Base-by-base conservation (phyloP, 139 green algal genomes). In the Chlamydomonas sp. region DNA sequence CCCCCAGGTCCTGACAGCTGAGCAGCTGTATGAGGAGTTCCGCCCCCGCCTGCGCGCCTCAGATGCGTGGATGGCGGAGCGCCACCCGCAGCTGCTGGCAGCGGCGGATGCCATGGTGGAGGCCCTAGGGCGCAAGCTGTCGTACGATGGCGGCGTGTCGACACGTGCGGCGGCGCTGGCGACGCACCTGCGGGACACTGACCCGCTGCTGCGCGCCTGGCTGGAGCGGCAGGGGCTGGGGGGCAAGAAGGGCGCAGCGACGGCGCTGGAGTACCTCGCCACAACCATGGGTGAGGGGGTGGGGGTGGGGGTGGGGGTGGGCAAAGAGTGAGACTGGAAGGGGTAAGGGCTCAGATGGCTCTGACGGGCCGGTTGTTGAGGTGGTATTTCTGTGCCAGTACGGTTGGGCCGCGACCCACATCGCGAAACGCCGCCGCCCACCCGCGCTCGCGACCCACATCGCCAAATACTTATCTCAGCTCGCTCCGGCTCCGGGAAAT, bases 1-100 rank as follows among this genome's bases (percentile, higher is more conserved):
- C 5, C 9, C 31, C 0, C 82, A 87, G 83, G 72, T 87, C 18
- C 80, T 67, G 73, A 81, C 83, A 2, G 18, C 83, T 1, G 83
- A 87, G 83, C 62, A 80, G 73, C 83, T 87, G 73, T 87, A 87
- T 15, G 83, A 87, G n/a, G n/a, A 81, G 72, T 62, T 87, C 6
- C 73, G 74, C 14, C 73, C 60, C 2, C 83, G 83, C 2, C 62
- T 87, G 31, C 17, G 62, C 31, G 5, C 5, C 2, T 87, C 83
- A 2, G 83, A 87, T 8, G 31, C 14, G 10, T 87, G 83, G 83
- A 16, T 87, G 31, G 62, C 83, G 5, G 3, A 64, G 12, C 3
- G 16, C 3, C 83, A 87, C 73, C 83, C 83, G 10, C 5, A 6
- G 59, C n/a, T 87, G 73, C 12, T 80, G 62, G 3, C 18, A 3